phyloP scores from a whole-genome alignment of 164 flowering plant genomes.

The Litsea cubeba region DNA sequence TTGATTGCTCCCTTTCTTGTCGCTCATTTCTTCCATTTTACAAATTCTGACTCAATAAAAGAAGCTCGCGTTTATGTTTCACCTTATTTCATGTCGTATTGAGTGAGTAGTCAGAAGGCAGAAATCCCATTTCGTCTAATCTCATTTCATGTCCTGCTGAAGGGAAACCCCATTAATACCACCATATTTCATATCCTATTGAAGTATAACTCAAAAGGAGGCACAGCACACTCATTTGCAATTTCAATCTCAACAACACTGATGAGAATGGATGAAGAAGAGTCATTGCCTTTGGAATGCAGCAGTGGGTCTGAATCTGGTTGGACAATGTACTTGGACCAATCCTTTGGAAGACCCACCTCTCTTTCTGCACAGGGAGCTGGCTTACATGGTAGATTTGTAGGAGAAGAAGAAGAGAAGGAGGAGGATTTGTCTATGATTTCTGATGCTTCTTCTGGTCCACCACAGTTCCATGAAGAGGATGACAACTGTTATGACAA shows the following conservation, averaged over 20 bases:
- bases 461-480: conserved; percentile 50
- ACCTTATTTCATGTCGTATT: neutral
- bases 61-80: neutral
- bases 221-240: too few species aligned
- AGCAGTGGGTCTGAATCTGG: conserved; percentile 84
- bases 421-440: conserved; percentile 82
- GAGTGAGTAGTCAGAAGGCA: neutral
- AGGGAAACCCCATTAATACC: neutral
- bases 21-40: neutral
- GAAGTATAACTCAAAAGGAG: neutral
- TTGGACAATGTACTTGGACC: conserved; percentile 79
- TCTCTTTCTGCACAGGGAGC: conserved; percentile 9
- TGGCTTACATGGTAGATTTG: neutral
- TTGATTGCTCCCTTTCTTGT: conserved; percentile 4
- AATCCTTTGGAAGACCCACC: conserved; percentile 25
- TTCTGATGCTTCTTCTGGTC: conserved; percentile 97
- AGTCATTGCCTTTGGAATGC: conserved; percentile 31
- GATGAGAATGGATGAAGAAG: conserved; percentile 33
- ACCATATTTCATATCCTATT: neutral
- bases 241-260: neutral
- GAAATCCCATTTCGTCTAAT: neutral
- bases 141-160: neutral
- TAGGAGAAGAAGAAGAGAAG: neutral
- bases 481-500: conserved; percentile 33
- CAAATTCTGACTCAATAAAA: neutral